Conservation (phyloP, 2,329 filamentous ascomycete genomes). For the Colletotrichum truncatum region DNA sequence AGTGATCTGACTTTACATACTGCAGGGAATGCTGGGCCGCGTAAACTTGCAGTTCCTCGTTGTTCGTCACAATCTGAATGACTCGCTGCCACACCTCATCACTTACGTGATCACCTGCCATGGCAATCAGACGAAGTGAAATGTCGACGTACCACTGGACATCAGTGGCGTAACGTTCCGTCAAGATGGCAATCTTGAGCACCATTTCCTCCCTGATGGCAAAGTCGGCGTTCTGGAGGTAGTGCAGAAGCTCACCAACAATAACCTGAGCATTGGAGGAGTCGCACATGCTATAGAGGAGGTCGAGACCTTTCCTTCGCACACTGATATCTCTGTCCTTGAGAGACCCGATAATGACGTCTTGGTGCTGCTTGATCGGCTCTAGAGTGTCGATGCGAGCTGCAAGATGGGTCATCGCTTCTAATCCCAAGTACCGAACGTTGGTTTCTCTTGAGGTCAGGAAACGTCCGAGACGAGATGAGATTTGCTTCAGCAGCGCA, state of each 20-base stretch:
- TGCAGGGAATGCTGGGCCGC: conserved; percentile 92
- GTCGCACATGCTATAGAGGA: conserved; percentile 99
- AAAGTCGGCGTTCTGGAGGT: conserved; percentile 96
- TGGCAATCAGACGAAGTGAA: conserved; percentile 89
- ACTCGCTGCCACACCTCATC: conserved; percentile 99
- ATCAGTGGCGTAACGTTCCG: conserved; percentile 98
- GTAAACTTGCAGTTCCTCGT: conserved; percentile 97
- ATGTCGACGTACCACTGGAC: conserved; percentile 99
- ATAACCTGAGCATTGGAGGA: conserved; percentile 92
- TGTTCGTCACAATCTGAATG: conserved; percentile 98
- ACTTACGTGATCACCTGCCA: conserved; percentile 98
- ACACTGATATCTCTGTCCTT: conserved; percentile 98
- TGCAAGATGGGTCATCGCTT: conserved; percentile 98
- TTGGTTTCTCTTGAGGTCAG: conserved; percentile 98
- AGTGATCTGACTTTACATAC: conserved; percentile 91
- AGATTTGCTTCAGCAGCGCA: conserved; percentile 95
- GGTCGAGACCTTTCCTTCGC: conserved; percentile 90
- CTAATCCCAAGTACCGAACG: conserved; percentile 92
- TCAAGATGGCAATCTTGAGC: conserved; percentile 96
- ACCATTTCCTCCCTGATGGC: conserved; percentile 99
- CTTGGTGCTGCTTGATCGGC: conserved; percentile 97
- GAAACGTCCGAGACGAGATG: conserved; percentile 88
- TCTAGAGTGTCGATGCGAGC: conserved; percentile 93
- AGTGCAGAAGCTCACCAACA: conserved; percentile 91
- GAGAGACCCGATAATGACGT: conserved; percentile 92